Conservation (phyloP, 2,329 filamentous ascomycete species). For the Cladosporium sp. region DNA sequence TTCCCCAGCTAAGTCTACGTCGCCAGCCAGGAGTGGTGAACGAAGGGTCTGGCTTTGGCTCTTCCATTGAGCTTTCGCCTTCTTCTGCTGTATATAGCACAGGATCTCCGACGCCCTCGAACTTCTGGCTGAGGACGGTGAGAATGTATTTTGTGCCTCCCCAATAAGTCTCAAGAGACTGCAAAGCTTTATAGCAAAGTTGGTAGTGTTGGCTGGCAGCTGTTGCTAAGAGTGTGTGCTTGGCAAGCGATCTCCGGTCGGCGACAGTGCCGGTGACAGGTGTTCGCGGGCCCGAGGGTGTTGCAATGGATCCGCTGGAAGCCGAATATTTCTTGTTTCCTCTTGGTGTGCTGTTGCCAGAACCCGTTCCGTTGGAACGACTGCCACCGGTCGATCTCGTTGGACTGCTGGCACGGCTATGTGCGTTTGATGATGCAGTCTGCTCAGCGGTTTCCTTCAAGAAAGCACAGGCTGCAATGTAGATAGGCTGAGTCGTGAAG, state of each 20-base stretch:
- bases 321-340: conserved; percentile 22
- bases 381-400: background rate
- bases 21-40: conserved; percentile 52
- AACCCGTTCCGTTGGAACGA: conserved; percentile 41
- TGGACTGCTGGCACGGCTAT: conserved; percentile 52
- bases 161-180: conserved; percentile 81
- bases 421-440: conserved; percentile 58
- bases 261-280: conserved; percentile 3
- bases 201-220: conserved; percentile 85
- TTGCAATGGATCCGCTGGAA: conserved; percentile 10
- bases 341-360: conserved; percentile 22
- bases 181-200: conserved; percentile 76
- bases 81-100: conserved; percentile 65
- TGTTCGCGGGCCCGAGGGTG: conserved; percentile 14
- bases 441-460: conserved; percentile 74
- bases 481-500: conserved; percentile 83
- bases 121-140: conserved; percentile 80
- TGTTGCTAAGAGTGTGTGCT: conserved; percentile 72
- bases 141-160: conserved; percentile 82
- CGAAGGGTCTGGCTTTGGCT: conserved; percentile 44
- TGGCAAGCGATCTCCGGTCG: conserved; percentile 44
- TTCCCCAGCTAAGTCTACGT: conserved; percentile 41
- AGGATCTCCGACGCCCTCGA: conserved; percentile 79
- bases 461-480: conserved; percentile 85
- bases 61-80: conserved; percentile 65